Percentiles rank a stretch among this genome's conserved stretches.
phyloP scores from a whole-genome alignment of 2,329 filamentous ascomycete genomes.

The Fusarium solani-melongenae region DNA sequence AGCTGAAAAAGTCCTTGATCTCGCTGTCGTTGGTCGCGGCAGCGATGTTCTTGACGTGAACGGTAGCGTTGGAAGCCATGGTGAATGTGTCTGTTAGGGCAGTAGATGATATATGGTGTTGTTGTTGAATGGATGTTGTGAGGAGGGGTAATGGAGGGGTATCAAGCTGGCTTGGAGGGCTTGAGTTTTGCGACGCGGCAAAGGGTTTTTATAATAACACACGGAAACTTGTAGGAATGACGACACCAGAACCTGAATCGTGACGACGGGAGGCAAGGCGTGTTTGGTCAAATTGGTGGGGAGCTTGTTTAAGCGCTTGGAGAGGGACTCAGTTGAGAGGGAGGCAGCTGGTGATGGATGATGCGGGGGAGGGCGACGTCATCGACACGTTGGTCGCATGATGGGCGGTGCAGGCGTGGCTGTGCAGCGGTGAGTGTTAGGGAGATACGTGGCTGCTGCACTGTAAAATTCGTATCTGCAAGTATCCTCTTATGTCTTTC shows the following conservation, averaged over 20 bases:
- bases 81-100: constrained; percentile 38
- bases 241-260: constrained; percentile 30
- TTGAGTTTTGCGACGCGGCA: background rate
- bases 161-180: constrained; percentile 25
- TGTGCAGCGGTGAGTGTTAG: constrained; percentile 18
- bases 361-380: constrained; percentile 46
- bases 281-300: constrained; percentile 11
- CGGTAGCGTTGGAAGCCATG: constrained; percentile 72
- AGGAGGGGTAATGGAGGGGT: constrained; percentile 11
- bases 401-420: constrained; percentile 38
- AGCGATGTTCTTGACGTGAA: constrained; percentile 92
- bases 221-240: constrained; percentile 27
- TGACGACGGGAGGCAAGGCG: constrained; percentile 33
- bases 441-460: constrained; percentile 4
- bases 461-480: background rate
- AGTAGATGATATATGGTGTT: background rate
- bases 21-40: constrained; percentile 86
- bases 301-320: constrained; percentile 13
- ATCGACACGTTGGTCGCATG: constrained; percentile 40
- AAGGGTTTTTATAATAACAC: constrained; percentile 26
- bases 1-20: constrained; percentile 97
- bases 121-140: background rate
- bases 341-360: constrained; percentile 37
- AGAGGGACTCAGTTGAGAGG: constrained; percentile 5
- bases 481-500: constrained; percentile 20